A percentile compares a stretch with the other conserved stretches of the same genome.
Evolutionary conservation across 1,284 basidiomycete genomes (phyloP).

Genomic region (Puccinia horiana): DNA sequence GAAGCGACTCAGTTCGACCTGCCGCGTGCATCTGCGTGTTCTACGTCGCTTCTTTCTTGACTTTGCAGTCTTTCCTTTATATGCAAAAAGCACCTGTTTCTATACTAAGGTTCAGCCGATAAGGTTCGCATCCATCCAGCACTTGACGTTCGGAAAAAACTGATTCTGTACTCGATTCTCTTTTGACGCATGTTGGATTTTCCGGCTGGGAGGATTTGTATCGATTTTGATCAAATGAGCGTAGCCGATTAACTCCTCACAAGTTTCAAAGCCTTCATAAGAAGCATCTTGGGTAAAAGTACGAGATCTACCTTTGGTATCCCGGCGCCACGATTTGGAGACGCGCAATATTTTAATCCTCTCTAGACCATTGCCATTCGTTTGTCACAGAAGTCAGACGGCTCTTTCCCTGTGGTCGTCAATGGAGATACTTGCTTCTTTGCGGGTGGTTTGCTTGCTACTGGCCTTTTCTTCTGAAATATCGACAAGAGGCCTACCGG

Average conservation of each 20-base stretch:
- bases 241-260: not conserved
- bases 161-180: not conserved
- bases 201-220: slow-evolving; percentile 4
- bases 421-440: slow-evolving; percentile 2
- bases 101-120: not conserved
- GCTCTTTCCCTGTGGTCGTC: not conserved
- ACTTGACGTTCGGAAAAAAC: not conserved
- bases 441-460: slow-evolving; percentile 17
- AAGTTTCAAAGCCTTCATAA: slow-evolving; percentile 5
- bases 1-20: slow-evolving; percentile 15
- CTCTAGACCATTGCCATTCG: not conserved
- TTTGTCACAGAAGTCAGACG: no score
- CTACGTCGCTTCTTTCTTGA: slow-evolving; percentile 6
- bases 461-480: not conserved
- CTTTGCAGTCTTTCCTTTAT: not conserved
- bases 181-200: not conserved
- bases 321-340: not conserved
- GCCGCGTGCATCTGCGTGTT: not conserved
- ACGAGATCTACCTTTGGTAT: not conserved
- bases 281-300: not conserved
- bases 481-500: not conserved
- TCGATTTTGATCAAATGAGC: not conserved
- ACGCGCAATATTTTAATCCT: not conserved
- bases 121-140: slow-evolving; percentile 3
- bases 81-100: not conserved